A percentile compares a stretch with the other conserved stretches of the same genome.
These are phyloP conservation scores for Alternaria rosae DNA, from an alignment of 2,329 filamentous ascomycete genomes.

Conservation along the genomic window DNA sequence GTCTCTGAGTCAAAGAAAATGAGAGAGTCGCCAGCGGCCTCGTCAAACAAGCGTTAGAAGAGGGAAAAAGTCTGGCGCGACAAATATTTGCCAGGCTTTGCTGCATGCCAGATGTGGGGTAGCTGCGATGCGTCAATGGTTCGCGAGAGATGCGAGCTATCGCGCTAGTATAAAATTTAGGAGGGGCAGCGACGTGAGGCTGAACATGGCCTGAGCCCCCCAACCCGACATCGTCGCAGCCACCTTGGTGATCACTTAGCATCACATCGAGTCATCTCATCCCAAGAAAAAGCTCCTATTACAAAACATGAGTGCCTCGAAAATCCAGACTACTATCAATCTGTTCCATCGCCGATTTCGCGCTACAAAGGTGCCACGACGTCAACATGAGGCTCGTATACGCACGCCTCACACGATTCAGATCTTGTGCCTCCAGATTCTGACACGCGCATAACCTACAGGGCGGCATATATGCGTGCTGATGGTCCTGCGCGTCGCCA, in stretches of 20 bases:
- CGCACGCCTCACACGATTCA: slow-evolving; percentile 6
- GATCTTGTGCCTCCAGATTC: slow-evolving; percentile 6
- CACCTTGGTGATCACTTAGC: neutral
- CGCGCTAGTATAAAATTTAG: slow-evolving; percentile 37
- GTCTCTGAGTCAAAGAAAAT: slow-evolving; percentile 39
- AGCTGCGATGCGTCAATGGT: slow-evolving; percentile 37
- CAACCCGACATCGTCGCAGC: neutral
- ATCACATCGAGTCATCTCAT: neutral
- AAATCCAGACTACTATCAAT: neutral
- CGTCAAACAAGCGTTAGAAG: slow-evolving; percentile 26
- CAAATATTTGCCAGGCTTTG: slow-evolving; percentile 24
- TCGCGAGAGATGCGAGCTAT: slow-evolving; percentile 19
- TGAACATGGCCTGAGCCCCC: neutral
- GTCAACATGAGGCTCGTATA: slow-evolving; percentile 5
- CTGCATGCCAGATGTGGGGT: slow-evolving; percentile 40
- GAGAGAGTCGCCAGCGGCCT: slow-evolving; percentile 47
- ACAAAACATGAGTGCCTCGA: neutral
- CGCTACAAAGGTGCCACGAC: slow-evolving; percentile 16
- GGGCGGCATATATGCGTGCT: slow-evolving; percentile 3
- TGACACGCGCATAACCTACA: slow-evolving; percentile 11
- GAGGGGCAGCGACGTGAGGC: slow-evolving; percentile 23
- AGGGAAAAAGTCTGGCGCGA: slow-evolving; percentile 36
- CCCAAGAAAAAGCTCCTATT: neutral
- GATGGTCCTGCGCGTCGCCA: slow-evolving; percentile 11
- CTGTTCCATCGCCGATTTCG: neutral